Base-by-base conservation (phyloP, 2,329 filamentous ascomycete species). In the Aspergillus ustus region DNA sequence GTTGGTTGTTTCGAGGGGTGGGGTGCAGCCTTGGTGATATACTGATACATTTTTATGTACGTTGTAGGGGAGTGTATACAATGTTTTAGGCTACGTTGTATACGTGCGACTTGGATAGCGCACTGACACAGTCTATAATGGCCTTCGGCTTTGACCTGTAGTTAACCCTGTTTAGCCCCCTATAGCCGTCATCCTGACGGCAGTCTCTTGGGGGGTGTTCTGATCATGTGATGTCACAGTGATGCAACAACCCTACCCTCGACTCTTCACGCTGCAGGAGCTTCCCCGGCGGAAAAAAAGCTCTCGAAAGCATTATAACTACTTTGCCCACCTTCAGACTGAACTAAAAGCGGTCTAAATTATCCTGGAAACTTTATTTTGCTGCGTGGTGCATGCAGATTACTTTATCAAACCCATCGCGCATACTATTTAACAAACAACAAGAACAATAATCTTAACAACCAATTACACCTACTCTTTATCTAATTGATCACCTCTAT, bases 1-100 rank as follows among this genome's bases (percentile, higher is more conserved):
- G 4, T 78, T 72, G 66, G 70, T 77, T 6, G 66, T 81, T 4
- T 59, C 6, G 6, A 61, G 59, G 55, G 62, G 66, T 44, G 67
- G 63, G 4, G 43, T 69, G 13, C 65, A 70, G 54, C 37, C 59
- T 19, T 66, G 63, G 67, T 65, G 52, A n/a, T n/a, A n/a, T n/a
- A n/a, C n/a, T n/a, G 37, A 49, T 19, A 2, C 7, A 2, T 6
- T 44, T 15, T 7, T 44, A 19, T 44, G 4, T 45, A 20, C 43
- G 15, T 20, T 19, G 7, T 45, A 45, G 17, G 19, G 6, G 40
- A n/a, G n/a, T 43, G 19, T 45, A 45, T 45, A 45, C 17, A 45
- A 11, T n/a, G 20, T 9, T 25, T 48, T 20, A 45, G 43, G 19
- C 43, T 48, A 22, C 37, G 4, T 53, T 22, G 19, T 43, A 11